A percentile compares a stretch with the other conserved stretches of the same genome.
These are phyloP conservation scores for Polyporus arcularius DNA, from an alignment of 768 basidiomycete species.

Conservation along the genomic window DNA sequence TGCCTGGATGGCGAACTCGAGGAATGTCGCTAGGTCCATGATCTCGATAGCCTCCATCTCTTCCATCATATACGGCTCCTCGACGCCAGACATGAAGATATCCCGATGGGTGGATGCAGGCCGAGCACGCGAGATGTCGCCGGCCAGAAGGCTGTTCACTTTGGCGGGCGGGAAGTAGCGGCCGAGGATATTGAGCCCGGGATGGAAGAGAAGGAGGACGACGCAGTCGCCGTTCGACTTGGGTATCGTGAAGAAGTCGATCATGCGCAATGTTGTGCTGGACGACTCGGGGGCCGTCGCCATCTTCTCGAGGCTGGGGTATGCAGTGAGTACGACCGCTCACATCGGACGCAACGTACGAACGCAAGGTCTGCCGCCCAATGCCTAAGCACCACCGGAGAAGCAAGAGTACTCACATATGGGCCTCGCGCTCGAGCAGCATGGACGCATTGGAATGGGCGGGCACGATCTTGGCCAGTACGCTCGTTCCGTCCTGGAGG, in stretches of 20 bases:
- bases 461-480: slow-evolving; percentile 73
- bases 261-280: slow-evolving; percentile 54
- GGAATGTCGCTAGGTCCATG: slow-evolving; percentile 76
- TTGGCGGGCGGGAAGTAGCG: slow-evolving; percentile 69
- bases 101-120: slow-evolving; percentile 49
- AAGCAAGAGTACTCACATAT: slow-evolving; percentile 51
- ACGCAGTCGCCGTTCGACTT: slow-evolving; percentile 65
- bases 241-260: slow-evolving; percentile 71
- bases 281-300: slow-evolving; percentile 50
- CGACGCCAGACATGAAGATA: slow-evolving; percentile 49
- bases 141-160: slow-evolving; percentile 66
- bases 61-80: slow-evolving; percentile 48
- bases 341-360: not conserved
- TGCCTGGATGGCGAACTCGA: slow-evolving; percentile 80
- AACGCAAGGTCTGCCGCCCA: too few species aligned
- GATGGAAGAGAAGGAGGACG: slow-evolving; percentile 70
- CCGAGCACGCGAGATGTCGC: slow-evolving; percentile 49
- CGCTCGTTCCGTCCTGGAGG: slow-evolving; percentile 67
- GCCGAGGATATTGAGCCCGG: slow-evolving; percentile 67
- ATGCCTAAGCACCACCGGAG: too few species aligned
- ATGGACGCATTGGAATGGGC: slow-evolving; percentile 73
- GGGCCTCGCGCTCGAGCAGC: slow-evolving; percentile 71
- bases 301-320: slow-evolving; percentile 47
- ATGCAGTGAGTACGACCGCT: not conserved
- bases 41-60: slow-evolving; percentile 64